Base-by-base conservation (phyloP, 148 eudicot species). In the Dianthus caryophyllus region DNA sequence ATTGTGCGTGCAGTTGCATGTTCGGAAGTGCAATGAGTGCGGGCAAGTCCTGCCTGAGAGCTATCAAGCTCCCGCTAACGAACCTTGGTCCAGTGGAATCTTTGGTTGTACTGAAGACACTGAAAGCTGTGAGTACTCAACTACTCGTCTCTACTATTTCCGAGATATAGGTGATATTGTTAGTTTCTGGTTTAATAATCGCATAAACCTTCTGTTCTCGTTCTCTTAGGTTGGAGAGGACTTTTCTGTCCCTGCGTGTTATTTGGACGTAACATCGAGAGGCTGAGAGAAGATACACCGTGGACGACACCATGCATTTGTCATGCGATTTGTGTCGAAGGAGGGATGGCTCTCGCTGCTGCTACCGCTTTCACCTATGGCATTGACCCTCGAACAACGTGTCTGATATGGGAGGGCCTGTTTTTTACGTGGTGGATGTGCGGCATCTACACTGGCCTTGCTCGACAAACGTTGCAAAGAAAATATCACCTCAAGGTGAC, bases 41-140 rank as follows among this genome's bases (percentile, higher is more conserved):
- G 97, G 97, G 13, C 98, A 94, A 73, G 80, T 80, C 68, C 78
- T 94, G 70, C 98, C 98, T 22, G 98, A 94, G 80, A 94, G 97
- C 81, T 94, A 84, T 72, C 87, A 85, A 72, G 88, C 91, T 71
- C 97, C 92, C 36, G 85, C 85, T 49, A 83, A 86, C 75, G 98
- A 94, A 74, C 97, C 98, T 52, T 94, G 98, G 98, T 83, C 87
- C 68, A 90, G 91, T 67, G 98, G 98, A 56, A 90, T 94, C 61
- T 94, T 87, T 82, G 96, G 85, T n/a, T 94, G 98, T 80, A 65
- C 90, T 47, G 78, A 94, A 84, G 98, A 94, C 77, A 66, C 73
- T 27, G 88, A 90, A 71, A 94, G 98, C 58, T 94, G 98, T 94
- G 82, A 88, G 98, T 84, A 71, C 59, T 33, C 25, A 56, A 41